Conservation (phyloP, 2,329 filamentous ascomycete genomes). For the Neofusicoccum laricinum region DNA sequence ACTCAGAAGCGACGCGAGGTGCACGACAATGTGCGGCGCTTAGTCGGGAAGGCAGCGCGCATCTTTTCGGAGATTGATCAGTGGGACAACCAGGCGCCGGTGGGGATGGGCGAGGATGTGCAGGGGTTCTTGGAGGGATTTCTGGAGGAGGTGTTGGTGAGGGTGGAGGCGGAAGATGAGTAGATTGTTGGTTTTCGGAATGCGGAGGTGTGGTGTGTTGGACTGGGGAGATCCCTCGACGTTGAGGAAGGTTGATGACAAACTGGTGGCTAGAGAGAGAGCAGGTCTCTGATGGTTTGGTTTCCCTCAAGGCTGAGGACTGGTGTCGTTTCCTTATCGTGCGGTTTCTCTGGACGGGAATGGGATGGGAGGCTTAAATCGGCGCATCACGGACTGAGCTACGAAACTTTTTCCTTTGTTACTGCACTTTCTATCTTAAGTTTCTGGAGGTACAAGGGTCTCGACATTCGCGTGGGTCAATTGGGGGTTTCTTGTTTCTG, state of each 20-base stretch:
- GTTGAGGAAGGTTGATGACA: not conserved
- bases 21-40: conserved; percentile 76
- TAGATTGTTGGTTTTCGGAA: not conserved
- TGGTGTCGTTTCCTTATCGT: not conserved
- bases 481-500: not conserved
- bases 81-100: conserved; percentile 79
- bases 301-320: not conserved
- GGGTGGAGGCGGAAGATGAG: conserved; percentile 84
- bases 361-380: not conserved
- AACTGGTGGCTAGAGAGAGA: not conserved
- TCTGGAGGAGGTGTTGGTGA: conserved; percentile 86
- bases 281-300: not conserved
- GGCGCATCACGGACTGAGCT: not conserved
- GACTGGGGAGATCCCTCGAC: too few relatives aligned
- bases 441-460: not conserved
- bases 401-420: not conserved
- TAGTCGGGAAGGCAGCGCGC: conserved; percentile 78
- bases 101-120: conserved; percentile 91
- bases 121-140: conserved; percentile 87
- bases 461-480: not conserved
- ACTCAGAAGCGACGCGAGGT: conserved; percentile 52
- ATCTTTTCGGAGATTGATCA: conserved; percentile 88
- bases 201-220: not conserved
- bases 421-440: not conserved
- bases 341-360: not conserved